phyloP scores from a whole-genome alignment of 768 basidiomycete species.

The Hygrocybe punicea region DNA sequence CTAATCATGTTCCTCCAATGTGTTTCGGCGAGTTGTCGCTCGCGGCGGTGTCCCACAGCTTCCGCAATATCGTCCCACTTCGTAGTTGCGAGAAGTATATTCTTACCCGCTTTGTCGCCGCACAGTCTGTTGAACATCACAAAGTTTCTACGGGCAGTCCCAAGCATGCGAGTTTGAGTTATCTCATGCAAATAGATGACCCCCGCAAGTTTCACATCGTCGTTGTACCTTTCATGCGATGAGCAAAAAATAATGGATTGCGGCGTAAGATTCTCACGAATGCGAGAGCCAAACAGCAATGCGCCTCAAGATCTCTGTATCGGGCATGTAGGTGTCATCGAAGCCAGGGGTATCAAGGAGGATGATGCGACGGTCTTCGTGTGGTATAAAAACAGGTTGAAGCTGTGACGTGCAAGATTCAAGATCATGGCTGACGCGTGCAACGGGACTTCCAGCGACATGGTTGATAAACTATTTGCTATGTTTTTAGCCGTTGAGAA shows the following conservation, averaged over 20 bases:
- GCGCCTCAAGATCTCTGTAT: constrained; percentile 37
- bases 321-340: constrained; percentile 35
- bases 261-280: constrained; percentile 14
- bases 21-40: constrained; percentile 38
- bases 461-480: constrained; percentile 26
- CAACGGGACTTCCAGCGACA: constrained; percentile 10
- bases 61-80: constrained; percentile 41
- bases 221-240: constrained; percentile 20
- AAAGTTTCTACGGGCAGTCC: constrained; percentile 32
- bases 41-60: constrained; percentile 38
- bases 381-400: constrained; percentile 25
- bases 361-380: constrained; percentile 26
- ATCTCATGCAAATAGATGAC: constrained; percentile 42
- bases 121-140: constrained; percentile 31
- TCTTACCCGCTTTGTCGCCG: constrained; percentile 24
- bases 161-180: constrained; percentile 37
- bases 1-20: constrained; percentile 38
- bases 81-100: constrained; percentile 37
- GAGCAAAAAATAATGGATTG: neutral
- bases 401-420: constrained; percentile 42
- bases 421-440: constrained; percentile 18
- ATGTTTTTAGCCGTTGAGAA: no score
- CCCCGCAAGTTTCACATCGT: constrained; percentile 26
- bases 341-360: constrained; percentile 40
- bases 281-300: constrained; percentile 32